These are phyloP conservation scores for Stevia rebaudiana DNA, from an alignment of 140 eudicot genomes.

Conservation along the genomic window DNA sequence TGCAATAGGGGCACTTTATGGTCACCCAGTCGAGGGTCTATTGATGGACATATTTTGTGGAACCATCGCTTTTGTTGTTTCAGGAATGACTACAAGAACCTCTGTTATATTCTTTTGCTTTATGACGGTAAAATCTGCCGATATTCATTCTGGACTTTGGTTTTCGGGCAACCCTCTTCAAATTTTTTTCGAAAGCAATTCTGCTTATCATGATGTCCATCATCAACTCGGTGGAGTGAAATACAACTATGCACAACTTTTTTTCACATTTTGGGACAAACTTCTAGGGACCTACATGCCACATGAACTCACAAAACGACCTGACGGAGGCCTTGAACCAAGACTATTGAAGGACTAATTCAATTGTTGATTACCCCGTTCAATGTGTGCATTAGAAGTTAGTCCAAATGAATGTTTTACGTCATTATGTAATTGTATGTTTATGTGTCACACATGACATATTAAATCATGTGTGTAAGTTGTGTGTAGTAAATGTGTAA, in stretches of 20 bases:
- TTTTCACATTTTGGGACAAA: constrained; percentile 72
- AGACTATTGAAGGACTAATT: constrained; percentile 43
- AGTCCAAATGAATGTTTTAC: too few species aligned
- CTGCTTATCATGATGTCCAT: constrained; percentile 75
- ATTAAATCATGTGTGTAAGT: too few species aligned
- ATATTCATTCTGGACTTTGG: constrained; percentile 76
- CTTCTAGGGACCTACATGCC: constrained; percentile 67
- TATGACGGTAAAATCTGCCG: constrained; percentile 58
- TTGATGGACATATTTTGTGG: constrained; percentile 69
- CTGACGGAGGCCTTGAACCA: constrained; percentile 70
- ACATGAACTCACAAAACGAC: constrained; percentile 44
- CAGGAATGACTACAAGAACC: constrained; percentile 73
- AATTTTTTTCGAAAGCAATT: constrained; percentile 49
- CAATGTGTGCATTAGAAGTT: too few species aligned
- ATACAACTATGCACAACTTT: constrained; percentile 69
- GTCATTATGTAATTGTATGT: too few species aligned
- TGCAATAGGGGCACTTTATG: constrained; percentile 76
- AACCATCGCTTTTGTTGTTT: constrained; percentile 56
- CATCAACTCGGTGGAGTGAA: constrained; percentile 70
- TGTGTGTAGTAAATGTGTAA: too few species aligned
- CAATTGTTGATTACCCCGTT: constrained; percentile 23
- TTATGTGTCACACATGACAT: too few species aligned
- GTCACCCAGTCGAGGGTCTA: constrained; percentile 72
- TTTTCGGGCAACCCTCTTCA: constrained; percentile 71
- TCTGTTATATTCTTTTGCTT: constrained; percentile 73